phyloP scores from a whole-genome alignment of 768 basidiomycete species.

The Mrakia gelida region DNA sequence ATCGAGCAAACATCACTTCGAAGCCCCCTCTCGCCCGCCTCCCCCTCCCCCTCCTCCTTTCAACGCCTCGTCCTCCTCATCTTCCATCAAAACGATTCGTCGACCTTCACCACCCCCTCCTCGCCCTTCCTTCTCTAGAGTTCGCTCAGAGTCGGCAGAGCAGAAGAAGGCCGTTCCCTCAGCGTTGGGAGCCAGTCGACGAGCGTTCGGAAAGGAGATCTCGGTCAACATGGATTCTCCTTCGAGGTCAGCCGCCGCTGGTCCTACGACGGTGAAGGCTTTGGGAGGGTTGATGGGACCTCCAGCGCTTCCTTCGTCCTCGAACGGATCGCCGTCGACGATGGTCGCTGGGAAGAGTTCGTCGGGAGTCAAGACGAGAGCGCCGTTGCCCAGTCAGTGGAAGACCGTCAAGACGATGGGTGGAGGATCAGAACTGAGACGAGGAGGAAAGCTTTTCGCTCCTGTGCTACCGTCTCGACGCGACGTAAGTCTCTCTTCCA shows the following conservation, averaged over 20 bases:
- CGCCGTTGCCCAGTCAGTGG: conserved; percentile 14
- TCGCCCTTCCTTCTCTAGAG: conserved; percentile 4
- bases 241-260: not conserved
- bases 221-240: conserved; percentile 18
- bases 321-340: conserved; percentile 2
- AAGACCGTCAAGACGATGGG: conserved; percentile 11
- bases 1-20: not conserved
- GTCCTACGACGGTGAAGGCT: conserved; percentile 1
- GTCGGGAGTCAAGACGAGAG: conserved; percentile 3
- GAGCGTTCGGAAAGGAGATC: conserved; percentile 14
- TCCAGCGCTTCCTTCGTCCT: conserved; percentile 13
- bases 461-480: not conserved
- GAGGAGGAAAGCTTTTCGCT: conserved; percentile 11
- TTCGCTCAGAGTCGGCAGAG: conserved; percentile 14
- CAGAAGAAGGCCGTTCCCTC: conserved; percentile 9
- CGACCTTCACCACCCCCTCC: conserved; percentile 1
- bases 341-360: not conserved
- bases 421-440: conserved; percentile 1
- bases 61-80: conserved; percentile 11
- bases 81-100: not conserved
- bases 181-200: not conserved
- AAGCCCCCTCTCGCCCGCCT: conserved; percentile 8
- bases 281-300: conserved; percentile 16
- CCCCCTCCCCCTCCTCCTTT: conserved; percentile 1
- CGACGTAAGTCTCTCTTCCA: conserved; percentile 12